Evolutionary conservation across 1,139 yeast species (phyloP).

Genomic region (Hanseniaspora uvarum): DNA sequence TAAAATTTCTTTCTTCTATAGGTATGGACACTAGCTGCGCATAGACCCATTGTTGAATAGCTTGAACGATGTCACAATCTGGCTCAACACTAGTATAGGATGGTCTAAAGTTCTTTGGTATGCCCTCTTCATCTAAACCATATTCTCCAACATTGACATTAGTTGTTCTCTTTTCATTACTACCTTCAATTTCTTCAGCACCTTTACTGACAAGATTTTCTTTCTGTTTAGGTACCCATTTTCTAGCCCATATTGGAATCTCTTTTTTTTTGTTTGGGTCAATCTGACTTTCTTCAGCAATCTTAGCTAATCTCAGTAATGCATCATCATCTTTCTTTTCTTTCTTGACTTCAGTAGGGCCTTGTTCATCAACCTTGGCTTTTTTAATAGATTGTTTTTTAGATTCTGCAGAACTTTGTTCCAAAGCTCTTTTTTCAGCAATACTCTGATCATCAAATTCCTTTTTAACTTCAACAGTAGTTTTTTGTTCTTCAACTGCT

Average conservation of each 20-base stretch:
- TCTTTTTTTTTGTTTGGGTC: constrained; percentile 50
- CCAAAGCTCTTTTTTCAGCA: background rate
- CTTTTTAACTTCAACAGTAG: background rate
- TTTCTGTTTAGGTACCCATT: constrained; percentile 46
- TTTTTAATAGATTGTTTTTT: background rate
- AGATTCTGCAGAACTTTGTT: background rate
- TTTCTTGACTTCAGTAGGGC: background rate
- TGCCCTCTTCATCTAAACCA: constrained; percentile 13
- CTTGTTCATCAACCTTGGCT: background rate
- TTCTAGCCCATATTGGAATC: constrained; percentile 79
- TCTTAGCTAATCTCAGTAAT: constrained; percentile 22
- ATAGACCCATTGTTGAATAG: constrained; percentile 81
- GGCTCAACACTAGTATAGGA: constrained; percentile 69
- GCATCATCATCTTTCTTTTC: constrained; percentile 2
- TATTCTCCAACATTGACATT: background rate
- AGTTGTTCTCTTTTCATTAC: background rate
- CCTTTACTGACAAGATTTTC: constrained; percentile 21
- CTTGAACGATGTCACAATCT: constrained; percentile 68
- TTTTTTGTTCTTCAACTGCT: background rate
- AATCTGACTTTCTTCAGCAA: constrained; percentile 29
- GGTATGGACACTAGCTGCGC: constrained; percentile 61
- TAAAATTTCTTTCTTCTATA: constrained; percentile 46
- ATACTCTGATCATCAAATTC: background rate
- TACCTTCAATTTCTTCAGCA: background rate
- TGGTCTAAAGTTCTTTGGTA: constrained; percentile 24